Conservation (phyloP, 106 monocot species). For the Dendrobium officinale region DNA sequence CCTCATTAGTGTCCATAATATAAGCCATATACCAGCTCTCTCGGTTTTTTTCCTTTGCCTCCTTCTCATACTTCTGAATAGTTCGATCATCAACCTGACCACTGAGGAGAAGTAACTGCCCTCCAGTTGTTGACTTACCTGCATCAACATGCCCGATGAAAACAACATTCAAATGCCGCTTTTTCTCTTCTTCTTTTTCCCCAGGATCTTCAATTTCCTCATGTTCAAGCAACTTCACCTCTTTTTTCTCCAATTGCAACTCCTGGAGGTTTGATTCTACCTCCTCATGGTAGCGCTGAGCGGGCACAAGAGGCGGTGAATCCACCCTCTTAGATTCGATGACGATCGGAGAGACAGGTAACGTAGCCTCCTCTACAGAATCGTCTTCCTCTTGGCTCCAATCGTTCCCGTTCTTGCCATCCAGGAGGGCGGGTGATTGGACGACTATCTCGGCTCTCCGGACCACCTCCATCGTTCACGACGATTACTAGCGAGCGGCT, state of each 20-base stretch:
- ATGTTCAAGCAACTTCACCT: not conserved
- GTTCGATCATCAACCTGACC: constrained; percentile 97
- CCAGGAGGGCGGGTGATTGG: not conserved
- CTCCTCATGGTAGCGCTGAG: not conserved
- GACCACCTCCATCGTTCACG: not conserved
- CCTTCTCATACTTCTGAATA: constrained; percentile 97
- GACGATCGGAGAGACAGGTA: not conserved
- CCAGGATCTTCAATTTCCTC: not conserved
- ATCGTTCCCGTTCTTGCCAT: not conserved
- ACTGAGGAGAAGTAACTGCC: constrained; percentile 94
- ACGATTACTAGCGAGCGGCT: not conserved
- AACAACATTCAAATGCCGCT: constrained; percentile 13
- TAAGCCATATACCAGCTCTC: constrained; percentile 70
- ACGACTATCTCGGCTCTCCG: not conserved
- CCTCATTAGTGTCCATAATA: too few species aligned
- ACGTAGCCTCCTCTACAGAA: not conserved
- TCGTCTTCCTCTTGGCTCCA: constrained; percentile 1
- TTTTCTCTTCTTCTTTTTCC: constrained; percentile 10
- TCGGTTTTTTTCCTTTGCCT: constrained; percentile 98
- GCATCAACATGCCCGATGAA: constrained; percentile 40
- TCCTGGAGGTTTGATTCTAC: constrained; percentile 6
- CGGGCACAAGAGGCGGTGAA: not conserved
- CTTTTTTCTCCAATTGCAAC: constrained; percentile 3
- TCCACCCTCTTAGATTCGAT: not conserved
- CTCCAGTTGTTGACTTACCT: constrained; percentile 95